These are phyloP conservation scores for Chlamydomonas sp. DNA, from an alignment of 139 green algal species.

Conservation along the genomic window DNA sequence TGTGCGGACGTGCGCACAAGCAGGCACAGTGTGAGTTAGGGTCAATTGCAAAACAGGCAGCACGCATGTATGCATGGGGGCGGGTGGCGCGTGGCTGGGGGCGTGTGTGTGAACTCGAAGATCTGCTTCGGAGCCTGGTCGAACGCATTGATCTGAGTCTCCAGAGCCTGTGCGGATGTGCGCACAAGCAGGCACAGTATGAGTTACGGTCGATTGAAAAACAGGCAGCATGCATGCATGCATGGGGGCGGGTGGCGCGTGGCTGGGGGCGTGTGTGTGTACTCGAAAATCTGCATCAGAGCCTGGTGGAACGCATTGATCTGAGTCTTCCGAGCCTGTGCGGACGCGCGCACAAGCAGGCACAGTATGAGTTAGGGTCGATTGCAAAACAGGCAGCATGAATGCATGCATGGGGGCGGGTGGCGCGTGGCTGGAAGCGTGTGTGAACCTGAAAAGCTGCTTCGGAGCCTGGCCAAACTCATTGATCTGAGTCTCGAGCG, in stretches of 20 bases:
- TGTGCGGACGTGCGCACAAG: too few species aligned
- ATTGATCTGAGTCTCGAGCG: slow-evolving; percentile 81
- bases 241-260: slow-evolving; percentile 31
- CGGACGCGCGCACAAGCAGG: too few species aligned
- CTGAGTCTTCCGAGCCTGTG: slow-evolving; percentile 42
- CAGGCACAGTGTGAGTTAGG: slow-evolving; percentile 26
- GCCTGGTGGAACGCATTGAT: slow-evolving; percentile 88
- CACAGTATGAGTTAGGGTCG: too few species aligned
- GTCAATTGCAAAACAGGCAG: too few species aligned
- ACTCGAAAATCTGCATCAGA: slow-evolving; percentile 73
- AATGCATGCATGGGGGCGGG: too few species aligned
- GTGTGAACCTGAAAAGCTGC: too few species aligned
- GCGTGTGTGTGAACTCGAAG: slow-evolving; percentile 61
- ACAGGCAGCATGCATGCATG: too few species aligned
- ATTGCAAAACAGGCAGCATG: too few species aligned
- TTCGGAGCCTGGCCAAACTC: slow-evolving; percentile 84
- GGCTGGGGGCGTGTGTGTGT: slow-evolving; percentile 33
- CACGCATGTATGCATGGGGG: slow-evolving; percentile 24
- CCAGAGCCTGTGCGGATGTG: too few species aligned
- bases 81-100: slow-evolving; percentile 32
- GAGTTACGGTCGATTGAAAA: too few species aligned
- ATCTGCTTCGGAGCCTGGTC: slow-evolving; percentile 79
- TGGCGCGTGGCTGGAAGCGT: too few species aligned
- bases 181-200: too few species aligned
- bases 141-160: slow-evolving; percentile 91